Evolutionary conservation across 1,284 basidiomycete genomes (phyloP).

Genomic region (Marasmius oreades): DNA sequence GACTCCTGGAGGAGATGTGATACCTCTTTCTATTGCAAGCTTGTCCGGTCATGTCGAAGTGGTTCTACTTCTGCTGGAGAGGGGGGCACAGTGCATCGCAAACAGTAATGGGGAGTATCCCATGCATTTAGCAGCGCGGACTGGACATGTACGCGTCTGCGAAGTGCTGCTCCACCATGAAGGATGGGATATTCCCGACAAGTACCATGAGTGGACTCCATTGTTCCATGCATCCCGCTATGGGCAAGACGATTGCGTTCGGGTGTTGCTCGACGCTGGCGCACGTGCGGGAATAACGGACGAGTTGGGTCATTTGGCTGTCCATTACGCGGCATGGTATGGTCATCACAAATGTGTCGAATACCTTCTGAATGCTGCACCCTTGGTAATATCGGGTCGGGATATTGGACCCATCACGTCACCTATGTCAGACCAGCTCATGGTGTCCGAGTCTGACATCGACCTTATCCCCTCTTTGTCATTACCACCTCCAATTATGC

Average conservation of each 20-base stretch:
- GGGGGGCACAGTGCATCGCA: slow-evolving; percentile 76
- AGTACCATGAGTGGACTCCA: slow-evolving; percentile 98
- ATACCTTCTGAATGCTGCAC: slow-evolving; percentile 59
- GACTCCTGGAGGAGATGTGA: slow-evolving; percentile 65
- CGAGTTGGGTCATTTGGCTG: slow-evolving; percentile 82
- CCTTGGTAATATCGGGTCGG: slow-evolving; percentile 21
- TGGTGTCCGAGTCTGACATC: slow-evolving; percentile 61
- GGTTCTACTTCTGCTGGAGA: slow-evolving; percentile 72
- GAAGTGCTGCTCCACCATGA: slow-evolving; percentile 71
- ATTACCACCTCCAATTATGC: slow-evolving; percentile 97
- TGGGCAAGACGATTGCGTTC: slow-evolving; percentile 78
- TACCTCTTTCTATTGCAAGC: slow-evolving; percentile 89
- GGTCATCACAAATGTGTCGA: slow-evolving; percentile 83
- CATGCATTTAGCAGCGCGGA: slow-evolving; percentile 96
- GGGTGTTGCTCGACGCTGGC: slow-evolving; percentile 76
- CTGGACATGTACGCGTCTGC: slow-evolving; percentile 87
- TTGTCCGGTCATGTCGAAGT: slow-evolving; percentile 88
- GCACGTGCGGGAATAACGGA: slow-evolving; percentile 75
- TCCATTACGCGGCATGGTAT: slow-evolving; percentile 98
- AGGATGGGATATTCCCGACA: slow-evolving; percentile 90
- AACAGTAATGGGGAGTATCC: slow-evolving; percentile 97
- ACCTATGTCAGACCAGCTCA: slow-evolving; percentile 30
- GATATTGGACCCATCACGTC: slow-evolving; percentile 26
- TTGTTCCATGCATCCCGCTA: slow-evolving; percentile 94
- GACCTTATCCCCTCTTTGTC: slow-evolving; percentile 94